phyloP scores from a whole-genome alignment of 495 filamentous ascomycete genomes.

The Talaromyces liani region DNA sequence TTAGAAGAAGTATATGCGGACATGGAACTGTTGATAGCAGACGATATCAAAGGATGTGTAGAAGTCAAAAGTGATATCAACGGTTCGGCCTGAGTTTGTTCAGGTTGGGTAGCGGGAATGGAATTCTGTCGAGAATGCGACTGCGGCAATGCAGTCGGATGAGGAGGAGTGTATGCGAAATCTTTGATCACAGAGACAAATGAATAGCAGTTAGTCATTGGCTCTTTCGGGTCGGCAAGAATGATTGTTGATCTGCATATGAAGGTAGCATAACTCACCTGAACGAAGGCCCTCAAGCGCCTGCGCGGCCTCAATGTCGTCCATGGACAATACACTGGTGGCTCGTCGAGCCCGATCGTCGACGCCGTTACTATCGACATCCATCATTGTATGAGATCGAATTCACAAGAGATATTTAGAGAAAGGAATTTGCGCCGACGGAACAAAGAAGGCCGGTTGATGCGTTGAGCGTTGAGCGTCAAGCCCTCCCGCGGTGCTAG shows the following conservation, averaged over 20 bases:
- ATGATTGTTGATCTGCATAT: background rate
- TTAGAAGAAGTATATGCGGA: conserved; percentile 78
- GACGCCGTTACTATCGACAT: conserved; percentile 24
- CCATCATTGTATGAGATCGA: conserved; percentile 24
- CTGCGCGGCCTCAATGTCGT: conserved; percentile 86
- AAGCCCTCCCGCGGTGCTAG: background rate
- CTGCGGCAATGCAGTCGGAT: conserved; percentile 5
- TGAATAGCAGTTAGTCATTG: background rate
- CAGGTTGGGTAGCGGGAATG: conserved; percentile 15
- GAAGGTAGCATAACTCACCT: conserved; percentile 43
- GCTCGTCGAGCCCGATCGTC: conserved; percentile 39
- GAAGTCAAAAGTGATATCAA: conserved; percentile 73
- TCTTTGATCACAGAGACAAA: background rate
- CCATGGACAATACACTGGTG: conserved; percentile 55
- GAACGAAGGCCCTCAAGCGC: conserved; percentile 77
- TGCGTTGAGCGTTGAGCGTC: background rate
- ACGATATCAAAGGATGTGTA: conserved; percentile 68
- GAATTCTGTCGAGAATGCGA: conserved; percentile 19
- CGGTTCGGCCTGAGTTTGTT: conserved; percentile 51
- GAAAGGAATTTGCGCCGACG: conserved; percentile 2
- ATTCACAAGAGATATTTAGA: conserved; percentile 10
- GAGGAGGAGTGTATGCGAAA: conserved; percentile 10
- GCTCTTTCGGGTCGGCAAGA: background rate
- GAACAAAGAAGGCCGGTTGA: conserved; percentile 4
- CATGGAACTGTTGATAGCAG: conserved; percentile 72